Evolutionary conservation across 2,329 filamentous ascomycete species (phyloP), one percentile per base, ranked within the genome.

Genomic region (Clonostachys chloroleuca): DNA sequence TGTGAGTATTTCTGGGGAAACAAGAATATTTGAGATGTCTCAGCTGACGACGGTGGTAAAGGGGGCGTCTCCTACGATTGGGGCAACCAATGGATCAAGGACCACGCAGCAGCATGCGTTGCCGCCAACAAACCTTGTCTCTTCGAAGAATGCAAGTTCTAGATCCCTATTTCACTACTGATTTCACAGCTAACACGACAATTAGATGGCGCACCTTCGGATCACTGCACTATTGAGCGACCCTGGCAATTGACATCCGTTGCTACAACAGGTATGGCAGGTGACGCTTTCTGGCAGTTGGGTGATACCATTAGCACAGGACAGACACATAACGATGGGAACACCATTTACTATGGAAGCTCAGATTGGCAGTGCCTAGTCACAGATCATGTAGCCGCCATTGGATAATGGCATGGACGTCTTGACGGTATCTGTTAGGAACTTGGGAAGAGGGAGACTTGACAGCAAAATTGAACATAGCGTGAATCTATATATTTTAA

Each of bases 351-450:
- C 54, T 68, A 65, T 33, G 65, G 64, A 17, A 66, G 61, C 16
- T 58, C 57, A 12, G 65, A 72, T 18, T 74, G 66, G 58, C 62
- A 63, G 12, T 76, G 72, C 51, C 52, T 75, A 48, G 67, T 74
- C 24, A 68, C 65, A 7, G 59, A 76, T 42, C 71, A 75, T 51
- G 62, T 75, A 14, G 49, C 46, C 1, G 46, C 47, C 3, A 48
- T 53, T 17, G 47, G 42, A 20, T 48, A 24, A 44, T 30, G 24
- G 10, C 4, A 6, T 10, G 10, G 24, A 30, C 6, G 24, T 10
- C 9, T 10, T 30, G 24, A 30, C 2, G 9, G 24, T 30, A 18
- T 18, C 9, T 30, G 24, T 30, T 30, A 9, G 24, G 5, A 30
- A 30, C 24, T 30, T 30, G 24, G 24, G 9, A 30, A 30, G 3